These are phyloP conservation scores for Geotrichum aggregatum DNA, from an alignment of 1,139 yeast genomes.

Conservation along the genomic window DNA sequence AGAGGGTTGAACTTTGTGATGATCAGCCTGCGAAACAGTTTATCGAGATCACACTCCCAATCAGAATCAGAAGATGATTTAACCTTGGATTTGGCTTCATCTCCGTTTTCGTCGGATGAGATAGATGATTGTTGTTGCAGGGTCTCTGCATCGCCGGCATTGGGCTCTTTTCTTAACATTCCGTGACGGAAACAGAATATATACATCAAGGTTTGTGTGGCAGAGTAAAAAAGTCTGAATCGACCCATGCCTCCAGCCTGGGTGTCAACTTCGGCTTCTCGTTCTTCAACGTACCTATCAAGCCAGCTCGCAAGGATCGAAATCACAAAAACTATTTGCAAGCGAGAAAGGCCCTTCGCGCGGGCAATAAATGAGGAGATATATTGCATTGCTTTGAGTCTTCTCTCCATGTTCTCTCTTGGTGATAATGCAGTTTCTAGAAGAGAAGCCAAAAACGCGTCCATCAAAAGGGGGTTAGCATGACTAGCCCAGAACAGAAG, in stretches of 20 bases:
- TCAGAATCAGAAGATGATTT: conserved; percentile 28
- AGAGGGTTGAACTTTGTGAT: conserved; percentile 89
- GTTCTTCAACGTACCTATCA: conserved; percentile 69
- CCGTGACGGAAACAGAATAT: conserved; percentile 85
- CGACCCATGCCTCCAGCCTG: conserved; percentile 46
- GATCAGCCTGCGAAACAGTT: conserved; percentile 79
- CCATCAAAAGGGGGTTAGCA: conserved; percentile 74
- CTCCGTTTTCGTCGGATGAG: conserved; percentile 13
- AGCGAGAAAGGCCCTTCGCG: conserved; percentile 65
- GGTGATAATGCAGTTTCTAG: conserved; percentile 77
- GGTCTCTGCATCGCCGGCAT: conserved; percentile 7
- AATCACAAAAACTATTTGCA: conserved; percentile 73
- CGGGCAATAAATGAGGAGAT: conserved; percentile 88
- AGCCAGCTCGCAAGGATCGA: conserved; percentile 81
- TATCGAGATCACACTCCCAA: conserved; percentile 85
- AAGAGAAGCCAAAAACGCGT: conserved; percentile 74
- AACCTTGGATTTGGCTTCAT: conserved; percentile 27
- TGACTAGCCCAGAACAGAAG: conserved; percentile 78
- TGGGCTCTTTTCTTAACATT: conserved; percentile 38
- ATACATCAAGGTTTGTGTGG: conserved; percentile 84
- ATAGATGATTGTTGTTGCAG: no score
- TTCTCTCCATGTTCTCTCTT: conserved; percentile 62
- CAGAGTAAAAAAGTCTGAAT: conserved; percentile 85
- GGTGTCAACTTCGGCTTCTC: conserved; percentile 73
- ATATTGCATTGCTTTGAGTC: conserved; percentile 88